Conservation (phyloP, 2,329 filamentous ascomycete species). For the Penicillium hesseltinei region DNA sequence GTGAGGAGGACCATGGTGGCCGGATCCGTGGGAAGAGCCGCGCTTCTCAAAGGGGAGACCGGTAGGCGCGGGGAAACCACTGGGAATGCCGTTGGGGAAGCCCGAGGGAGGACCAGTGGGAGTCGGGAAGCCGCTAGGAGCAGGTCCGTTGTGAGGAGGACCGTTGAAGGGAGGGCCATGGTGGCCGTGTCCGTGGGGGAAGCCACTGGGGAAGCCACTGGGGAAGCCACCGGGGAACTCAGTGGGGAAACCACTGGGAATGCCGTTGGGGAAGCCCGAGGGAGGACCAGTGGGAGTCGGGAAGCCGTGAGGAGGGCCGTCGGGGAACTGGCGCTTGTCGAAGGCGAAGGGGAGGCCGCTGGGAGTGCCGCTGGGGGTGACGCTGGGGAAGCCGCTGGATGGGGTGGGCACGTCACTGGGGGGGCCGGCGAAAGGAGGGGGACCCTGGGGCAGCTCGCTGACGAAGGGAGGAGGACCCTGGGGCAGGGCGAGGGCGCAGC, state of each 20-base stretch:
- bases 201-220: not conserved
- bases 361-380: not conserved
- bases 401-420: constrained; percentile 2
- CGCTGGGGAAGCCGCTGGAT: not conserved
- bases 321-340: constrained; percentile 8
- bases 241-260: not conserved
- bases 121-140: not conserved
- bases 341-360: not conserved
- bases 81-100: not conserved
- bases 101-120: not conserved
- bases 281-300: not conserved
- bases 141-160: not conserved
- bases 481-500: constrained; percentile 24
- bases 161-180: too few species aligned
- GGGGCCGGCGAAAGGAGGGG: not conserved
- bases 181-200: too few species aligned
- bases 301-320: constrained; percentile 2
- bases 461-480: constrained; percentile 6
- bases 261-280: not conserved
- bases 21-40: not conserved
- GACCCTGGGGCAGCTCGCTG: not conserved
- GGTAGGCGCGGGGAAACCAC: not conserved
- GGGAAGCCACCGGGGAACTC: not conserved
- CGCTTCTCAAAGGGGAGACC: constrained; percentile 2
- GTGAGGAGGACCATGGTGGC: not conserved